Base-by-base conservation (phyloP, 495 filamentous ascomycete genomes). In the Lindgomyces ingoldianus region DNA sequence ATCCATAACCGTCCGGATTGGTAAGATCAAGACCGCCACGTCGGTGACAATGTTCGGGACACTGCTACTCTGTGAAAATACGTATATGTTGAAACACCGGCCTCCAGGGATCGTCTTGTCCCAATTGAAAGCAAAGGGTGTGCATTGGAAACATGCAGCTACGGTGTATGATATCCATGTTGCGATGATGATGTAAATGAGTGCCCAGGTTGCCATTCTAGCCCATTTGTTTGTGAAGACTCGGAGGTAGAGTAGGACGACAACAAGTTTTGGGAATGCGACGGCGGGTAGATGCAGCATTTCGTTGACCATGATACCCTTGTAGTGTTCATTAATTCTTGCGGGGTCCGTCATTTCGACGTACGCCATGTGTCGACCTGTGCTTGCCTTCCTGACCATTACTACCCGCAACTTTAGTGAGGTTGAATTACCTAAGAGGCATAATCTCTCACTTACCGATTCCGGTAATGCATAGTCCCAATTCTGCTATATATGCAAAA, bases 21-120 rank as follows among this genome's bases (percentile, higher is more conserved):
- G 62, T 10, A 65, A 24, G 16, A 65, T 16, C 48, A 65, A 41
- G 3, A 65, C 56, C 1, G 42, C 56, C 16, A 65, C 27, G 49
- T 65, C 62, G 10, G 62, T 65, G 10, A 55, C 48, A 41, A 65
- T 65, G 47, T 60, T 65, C 22, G 62, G 62, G 0, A 65, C 56
- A 29, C 55, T 65, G 41, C 33, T 65, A 25, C 56, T 60, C 14
- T 45, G 24, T 8, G 55, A 50, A 26, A 65, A 60, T 0, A 45
- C 29, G 14, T 3, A 24, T 3, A 65, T 9, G 39, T 65, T 49
- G 47, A 59, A 54, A 27, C 62, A 65, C 1, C 18, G 19, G 14
- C 47, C 62, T 1, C 26, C 21, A 1, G 33, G 48, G 16, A 65
- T 60, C 1, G 55, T 24, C 27, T 59, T 59, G 29, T 65, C 56